Base-by-base conservation (phyloP, 495 filamentous ascomycete genomes). In the Penicillium desertorum region DNA sequence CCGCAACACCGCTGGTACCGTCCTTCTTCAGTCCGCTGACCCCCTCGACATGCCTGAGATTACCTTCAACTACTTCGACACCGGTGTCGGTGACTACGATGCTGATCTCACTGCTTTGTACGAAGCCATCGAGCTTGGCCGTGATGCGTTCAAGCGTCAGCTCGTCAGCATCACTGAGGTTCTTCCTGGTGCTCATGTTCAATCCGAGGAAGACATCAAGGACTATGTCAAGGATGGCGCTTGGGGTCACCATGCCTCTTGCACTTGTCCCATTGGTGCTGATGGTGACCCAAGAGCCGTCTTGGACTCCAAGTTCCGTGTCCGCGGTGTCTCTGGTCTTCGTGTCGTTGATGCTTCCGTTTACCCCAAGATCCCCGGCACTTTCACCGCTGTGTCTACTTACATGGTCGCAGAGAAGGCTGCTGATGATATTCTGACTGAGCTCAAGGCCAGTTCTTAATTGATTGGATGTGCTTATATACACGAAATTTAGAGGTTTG, bases 321-420 rank as follows among this genome's bases (percentile, higher is more conserved):
- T 88, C 0, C 72, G 81, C 22, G 80, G 80, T 1, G 77, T 82
- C 0, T 61, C 71, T 19, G 75, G 80, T 2, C 58, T 87, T 60
- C 71, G 85, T 45, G 83, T 87, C 30, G 84, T 87, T 6, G 85
- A 87, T 71, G 85, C 83, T 7, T 78, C 72, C 25, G 82, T 83
- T 3, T 86, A 77, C 54, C 83, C 83, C 16, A 63, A 69, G 27
- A 83, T 82, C 48, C 82, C 81, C 27, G 85, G 85, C 2, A 79
- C 77, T 39, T 88, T 84, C 56, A 81, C 81, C 23, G 74, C 73
- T 19, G 64, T 82, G 30, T 78, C 85, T 14, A 83, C 82, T 1
- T 86, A 83, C 61, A 85, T 86, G 77, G 63, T 87, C 16, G 76
- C 73, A 17, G 80, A 83, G 65, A 87, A 87, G 78, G 85, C 85